A percentile compares a stretch with the other conserved stretches of the same genome.
Conservation (phyloP, 2,329 filamentous ascomycete species). For the Colletotrichum plurivorum region DNA sequence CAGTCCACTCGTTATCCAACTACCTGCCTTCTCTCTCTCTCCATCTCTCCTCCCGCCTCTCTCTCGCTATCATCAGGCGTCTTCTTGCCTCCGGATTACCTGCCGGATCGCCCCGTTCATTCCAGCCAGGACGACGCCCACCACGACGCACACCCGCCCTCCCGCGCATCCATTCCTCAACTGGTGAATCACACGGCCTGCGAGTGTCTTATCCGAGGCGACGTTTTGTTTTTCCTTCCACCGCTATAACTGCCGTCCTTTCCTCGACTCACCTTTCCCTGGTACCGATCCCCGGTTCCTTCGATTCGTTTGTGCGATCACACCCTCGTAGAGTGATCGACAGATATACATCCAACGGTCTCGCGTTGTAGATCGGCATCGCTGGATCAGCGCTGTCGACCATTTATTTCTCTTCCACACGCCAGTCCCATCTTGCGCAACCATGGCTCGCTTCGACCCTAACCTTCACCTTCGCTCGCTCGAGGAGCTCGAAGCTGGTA, state of each 20-base stretch:
- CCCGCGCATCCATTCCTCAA: slow-evolving; percentile 34
- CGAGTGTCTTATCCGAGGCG: slow-evolving; percentile 14
- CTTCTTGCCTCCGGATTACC: slow-evolving; percentile 4
- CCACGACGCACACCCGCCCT: slow-evolving; percentile 16
- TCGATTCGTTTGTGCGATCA: slow-evolving; percentile 24
- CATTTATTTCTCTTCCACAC: slow-evolving; percentile 12
- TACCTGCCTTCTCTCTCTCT: slow-evolving; percentile 14
- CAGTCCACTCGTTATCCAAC: slow-evolving; percentile 41
- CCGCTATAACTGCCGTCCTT: slow-evolving; percentile 27
- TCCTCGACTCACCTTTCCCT: slow-evolving; percentile 4
- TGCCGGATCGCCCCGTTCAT: slow-evolving; percentile 27
- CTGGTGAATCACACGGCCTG: slow-evolving; percentile 7
- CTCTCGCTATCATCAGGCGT: slow-evolving; percentile 9
- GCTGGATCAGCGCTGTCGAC: slow-evolving; percentile 31
- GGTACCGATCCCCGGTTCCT: slow-evolving; percentile 10
- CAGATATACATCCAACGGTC: slow-evolving; percentile 21
- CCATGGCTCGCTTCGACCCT: slow-evolving; percentile 39
- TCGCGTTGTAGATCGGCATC: slow-evolving; percentile 33
- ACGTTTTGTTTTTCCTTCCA: slow-evolving; percentile 11
- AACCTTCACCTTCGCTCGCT: slow-evolving; percentile 40
- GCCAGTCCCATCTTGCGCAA: neutral
- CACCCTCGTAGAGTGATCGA: slow-evolving; percentile 30
- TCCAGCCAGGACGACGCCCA: slow-evolving; percentile 18
- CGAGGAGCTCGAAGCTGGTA: slow-evolving; percentile 39
- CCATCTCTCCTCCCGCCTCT: neutral